Conservation (phyloP, 345 rosid genomes). For the Aquilaria yunnanensis region DNA sequence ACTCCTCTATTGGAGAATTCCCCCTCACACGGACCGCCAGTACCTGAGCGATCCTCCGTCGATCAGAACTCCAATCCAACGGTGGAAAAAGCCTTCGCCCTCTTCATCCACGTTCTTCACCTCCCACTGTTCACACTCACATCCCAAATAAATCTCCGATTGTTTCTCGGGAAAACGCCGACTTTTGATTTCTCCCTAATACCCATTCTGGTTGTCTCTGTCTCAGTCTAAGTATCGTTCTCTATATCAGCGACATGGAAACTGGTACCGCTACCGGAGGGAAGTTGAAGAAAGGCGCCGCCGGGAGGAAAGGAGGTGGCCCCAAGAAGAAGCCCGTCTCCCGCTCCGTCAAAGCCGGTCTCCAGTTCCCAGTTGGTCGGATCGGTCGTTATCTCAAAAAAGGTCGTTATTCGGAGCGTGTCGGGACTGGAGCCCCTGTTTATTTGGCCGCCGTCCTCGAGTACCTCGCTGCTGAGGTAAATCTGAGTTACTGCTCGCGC, state of each 20-base stretch:
- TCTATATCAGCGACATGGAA: conserved; percentile 5
- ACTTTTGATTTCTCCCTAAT: no score
- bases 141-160: background rate
- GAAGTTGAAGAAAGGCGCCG: conserved; percentile 59
- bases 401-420: conserved; percentile 63
- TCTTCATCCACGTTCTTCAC: conserved; percentile 1
- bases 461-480: conserved; percentile 80
- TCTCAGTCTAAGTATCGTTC: background rate
- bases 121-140: background rate
- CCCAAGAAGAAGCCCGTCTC: conserved; percentile 83
- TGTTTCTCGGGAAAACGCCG: conserved; percentile 1
- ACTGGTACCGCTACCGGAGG: conserved; percentile 44
- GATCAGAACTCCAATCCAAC: conserved; percentile 7
- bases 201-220: no score
- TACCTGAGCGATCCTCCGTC: conserved; percentile 6
- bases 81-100: background rate
- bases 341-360: conserved; percentile 63
- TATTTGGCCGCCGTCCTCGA: conserved; percentile 85
- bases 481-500: background rate
- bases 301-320: conserved; percentile 66
- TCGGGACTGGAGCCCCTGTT: conserved; percentile 74
- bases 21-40: conserved; percentile 10
- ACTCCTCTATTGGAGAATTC: background rate
- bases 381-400: conserved; percentile 74
- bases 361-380: conserved; percentile 80